Evolutionary conservation across 352 stramenopile species (phyloP), one percentile per base, ranked within the genome.

Genomic region (Phytopythium mirpurense): DNA sequence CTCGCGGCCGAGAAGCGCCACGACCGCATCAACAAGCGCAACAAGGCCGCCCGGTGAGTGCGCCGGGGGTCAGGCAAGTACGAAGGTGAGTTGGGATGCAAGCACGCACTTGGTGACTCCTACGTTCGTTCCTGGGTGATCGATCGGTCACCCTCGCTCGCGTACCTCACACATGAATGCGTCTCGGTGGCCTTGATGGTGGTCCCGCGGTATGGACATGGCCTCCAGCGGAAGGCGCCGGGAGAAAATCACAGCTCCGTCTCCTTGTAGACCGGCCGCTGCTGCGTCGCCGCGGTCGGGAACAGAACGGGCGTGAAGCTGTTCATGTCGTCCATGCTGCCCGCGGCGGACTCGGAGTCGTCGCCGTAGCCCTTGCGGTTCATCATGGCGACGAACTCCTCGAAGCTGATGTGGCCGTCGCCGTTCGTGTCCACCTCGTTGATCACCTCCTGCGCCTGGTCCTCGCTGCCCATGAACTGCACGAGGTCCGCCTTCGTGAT

Each of bases 321-420:
- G 18, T 56, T 74, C n/a, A 83, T 57, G 45, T 70, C 63, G 58
- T 90, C 79, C 60, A 71, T 56, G 60, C 72, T 86, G n/a, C 72
- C 69, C 1, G 27, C 45, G 19, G 29, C 45, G 9, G 67, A 77
- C 38, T 88, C 78, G 9, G 77, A 85, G 51, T 94, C 83, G 12
- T 93, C 83, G 15, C 79, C 79, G 52, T 86, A 88, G 52, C 79
- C 79, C 72, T 89, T 87, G 55, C 83, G 80, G 64, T 91, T 69
- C 86, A 96, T 96, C 83, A 96, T 95, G 26, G 62, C 63, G 45
- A 93, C 72, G 60, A 98, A 98, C 62, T 98, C 92, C 24, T 96
- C 77, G 57, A 97, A 98, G 63, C 74, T 95, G 63, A 98, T 97
- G 43, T 88, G 64, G 12, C 89, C 90, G 62, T 98, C 92, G 40